Evolutionary conservation across 2,329 filamentous ascomycete genomes (phyloP).

Genomic region (Phialocephala sp.): DNA sequence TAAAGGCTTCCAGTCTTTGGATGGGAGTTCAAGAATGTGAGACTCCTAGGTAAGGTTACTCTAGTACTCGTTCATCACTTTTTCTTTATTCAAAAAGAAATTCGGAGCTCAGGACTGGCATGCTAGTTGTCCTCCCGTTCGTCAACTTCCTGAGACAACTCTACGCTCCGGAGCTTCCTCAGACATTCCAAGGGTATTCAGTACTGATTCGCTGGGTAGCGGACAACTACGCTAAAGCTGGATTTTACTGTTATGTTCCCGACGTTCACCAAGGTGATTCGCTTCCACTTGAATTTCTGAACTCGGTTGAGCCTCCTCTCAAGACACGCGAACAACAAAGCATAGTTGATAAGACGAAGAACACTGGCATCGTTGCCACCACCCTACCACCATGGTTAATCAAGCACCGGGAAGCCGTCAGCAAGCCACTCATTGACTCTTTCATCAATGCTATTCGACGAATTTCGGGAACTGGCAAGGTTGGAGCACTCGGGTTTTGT

Average conservation of each 20-base stretch:
- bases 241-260: constrained; percentile 52
- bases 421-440: constrained; percentile 49
- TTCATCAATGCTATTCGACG: constrained; percentile 48
- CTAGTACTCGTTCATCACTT: too few relatives aligned
- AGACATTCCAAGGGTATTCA: too few relatives aligned
- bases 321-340: constrained; percentile 45
- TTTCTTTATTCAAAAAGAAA: too few relatives aligned
- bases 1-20: constrained; percentile 49
- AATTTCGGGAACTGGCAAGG: constrained; percentile 47
- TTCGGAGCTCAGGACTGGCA: too few relatives aligned
- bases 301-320: constrained; percentile 50
- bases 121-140: too few relatives aligned
- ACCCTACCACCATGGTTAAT: constrained; percentile 51
- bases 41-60: constrained; percentile 42
- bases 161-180: too few relatives aligned
- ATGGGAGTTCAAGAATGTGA: constrained; percentile 53
- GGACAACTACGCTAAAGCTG: constrained; percentile 53
- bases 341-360: constrained; percentile 47
- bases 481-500: constrained; percentile 61
- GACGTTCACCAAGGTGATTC: constrained; percentile 51
- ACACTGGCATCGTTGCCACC: constrained; percentile 48
- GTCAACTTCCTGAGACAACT: too few relatives aligned
- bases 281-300: constrained; percentile 47
- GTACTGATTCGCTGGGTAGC: constrained; percentile 37
- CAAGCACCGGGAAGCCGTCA: constrained; percentile 49